A percentile compares a stretch with the other conserved stretches of the same genome.
phyloP scores from a whole-genome alignment of 345 rosid genomes.

The Eucalyptus victrix region DNA sequence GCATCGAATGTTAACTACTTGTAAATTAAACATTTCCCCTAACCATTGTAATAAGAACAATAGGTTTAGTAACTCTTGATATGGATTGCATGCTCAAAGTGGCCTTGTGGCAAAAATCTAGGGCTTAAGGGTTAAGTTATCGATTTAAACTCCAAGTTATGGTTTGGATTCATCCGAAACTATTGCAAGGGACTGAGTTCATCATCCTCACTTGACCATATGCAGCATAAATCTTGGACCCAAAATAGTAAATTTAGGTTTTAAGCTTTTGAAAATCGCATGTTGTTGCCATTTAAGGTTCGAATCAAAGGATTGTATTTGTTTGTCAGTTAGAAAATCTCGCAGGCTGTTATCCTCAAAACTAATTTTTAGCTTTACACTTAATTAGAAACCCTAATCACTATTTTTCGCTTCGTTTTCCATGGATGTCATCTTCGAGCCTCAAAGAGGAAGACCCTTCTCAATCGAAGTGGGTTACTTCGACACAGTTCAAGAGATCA shows the following conservation, averaged over 20 bases:
- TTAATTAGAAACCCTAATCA: background rate
- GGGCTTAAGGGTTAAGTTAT: background rate
- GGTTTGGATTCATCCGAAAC: background rate
- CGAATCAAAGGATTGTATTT: background rate
- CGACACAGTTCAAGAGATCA: conserved; percentile 69
- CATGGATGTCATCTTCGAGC: conserved; percentile 66
- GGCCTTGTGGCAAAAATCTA: background rate
- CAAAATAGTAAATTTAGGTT: background rate
- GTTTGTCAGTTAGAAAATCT: background rate
- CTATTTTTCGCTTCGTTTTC: background rate
- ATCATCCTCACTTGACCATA: background rate
- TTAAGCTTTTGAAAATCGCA: background rate
- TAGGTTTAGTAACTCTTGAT: background rate
- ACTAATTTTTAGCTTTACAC: background rate
- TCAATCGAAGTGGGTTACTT: conserved; percentile 69
- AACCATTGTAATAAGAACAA: background rate
- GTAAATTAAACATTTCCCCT: background rate
- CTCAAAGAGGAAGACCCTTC: conserved; percentile 38
- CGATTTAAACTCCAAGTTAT: background rate
- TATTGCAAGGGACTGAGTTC: background rate
- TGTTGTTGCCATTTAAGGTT: background rate
- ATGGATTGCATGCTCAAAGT: background rate
- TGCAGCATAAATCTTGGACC: background rate
- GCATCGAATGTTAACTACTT: background rate
- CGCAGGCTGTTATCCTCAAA: background rate